These are phyloP conservation scores for Candida sojae DNA, from an alignment of 1,139 yeast species.

Conservation along the genomic window DNA sequence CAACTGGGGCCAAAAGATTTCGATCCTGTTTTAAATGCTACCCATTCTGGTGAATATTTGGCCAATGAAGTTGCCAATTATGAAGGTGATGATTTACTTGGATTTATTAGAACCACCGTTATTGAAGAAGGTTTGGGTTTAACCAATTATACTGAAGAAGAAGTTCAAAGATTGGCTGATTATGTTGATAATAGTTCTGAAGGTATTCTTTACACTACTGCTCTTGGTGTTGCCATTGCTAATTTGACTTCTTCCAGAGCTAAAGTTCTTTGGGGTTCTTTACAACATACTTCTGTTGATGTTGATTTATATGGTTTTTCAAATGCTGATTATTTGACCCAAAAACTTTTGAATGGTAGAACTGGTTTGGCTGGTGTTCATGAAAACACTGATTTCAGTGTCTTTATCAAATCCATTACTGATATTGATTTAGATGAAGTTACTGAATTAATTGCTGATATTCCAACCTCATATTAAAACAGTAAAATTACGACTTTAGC, in stretches of 20 bases:
- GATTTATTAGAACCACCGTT: constrained; percentile 50
- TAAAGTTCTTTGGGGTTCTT: constrained; percentile 85
- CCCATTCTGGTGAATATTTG: constrained; percentile 74
- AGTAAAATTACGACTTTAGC: no score
- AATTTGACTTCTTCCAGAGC: constrained; percentile 69
- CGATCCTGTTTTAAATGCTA: constrained; percentile 60
- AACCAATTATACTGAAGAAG: constrained; percentile 50
- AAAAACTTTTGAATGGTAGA: constrained; percentile 28
- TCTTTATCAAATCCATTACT: constrained; percentile 61
- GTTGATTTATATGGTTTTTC: constrained; percentile 80
- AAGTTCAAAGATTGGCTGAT: constrained; percentile 29
- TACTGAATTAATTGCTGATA: constrained; percentile 48
- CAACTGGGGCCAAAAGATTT: constrained; percentile 53
- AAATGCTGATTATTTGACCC: constrained; percentile 46
- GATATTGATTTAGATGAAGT: constrained; percentile 54
- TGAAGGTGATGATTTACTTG: constrained; percentile 32
- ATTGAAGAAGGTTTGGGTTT: constrained; percentile 63
- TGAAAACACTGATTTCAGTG: constrained; percentile 83
- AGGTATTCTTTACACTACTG: constrained; percentile 3
- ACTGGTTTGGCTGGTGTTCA: constrained; percentile 68
- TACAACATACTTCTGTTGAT: constrained; percentile 89
- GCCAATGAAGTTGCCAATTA: constrained; percentile 28
- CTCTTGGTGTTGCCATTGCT: constrained; percentile 43
- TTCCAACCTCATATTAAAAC: constrained; percentile 7
- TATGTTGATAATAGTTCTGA: constrained; percentile 20